Percentiles rank a stretch among this genome's conserved stretches.
Conservation (phyloP, 441 rosid species). For the Syzygium syzygioides region DNA sequence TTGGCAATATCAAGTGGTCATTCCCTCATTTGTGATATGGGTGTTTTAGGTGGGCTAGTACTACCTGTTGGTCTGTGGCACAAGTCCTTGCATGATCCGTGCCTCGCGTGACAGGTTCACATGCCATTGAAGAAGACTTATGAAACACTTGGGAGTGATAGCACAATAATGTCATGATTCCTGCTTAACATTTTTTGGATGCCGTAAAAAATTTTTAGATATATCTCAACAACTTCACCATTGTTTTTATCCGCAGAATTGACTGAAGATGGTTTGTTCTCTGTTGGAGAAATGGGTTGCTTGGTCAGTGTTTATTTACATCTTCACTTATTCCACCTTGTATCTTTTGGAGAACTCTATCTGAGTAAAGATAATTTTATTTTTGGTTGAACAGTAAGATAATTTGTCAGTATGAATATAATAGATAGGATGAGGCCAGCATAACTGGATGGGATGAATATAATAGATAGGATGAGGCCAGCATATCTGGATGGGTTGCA, state of each 20-base stretch:
- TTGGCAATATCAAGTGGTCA: background rate
- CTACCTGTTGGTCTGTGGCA: conserved; percentile 93
- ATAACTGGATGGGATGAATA: background rate
- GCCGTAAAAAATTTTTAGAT: background rate
- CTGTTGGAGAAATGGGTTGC: conserved; percentile 98
- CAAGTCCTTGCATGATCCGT: conserved; percentile 95
- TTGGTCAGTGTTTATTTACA: conserved; percentile 43
- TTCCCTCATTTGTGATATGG: conserved; percentile 1
- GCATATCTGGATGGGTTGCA: background rate
- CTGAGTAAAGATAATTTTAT: background rate
- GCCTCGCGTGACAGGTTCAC: conserved; percentile 92
- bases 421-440: background rate
- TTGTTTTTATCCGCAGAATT: conserved; percentile 49
- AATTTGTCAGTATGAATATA: background rate
- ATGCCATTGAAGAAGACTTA: conserved; percentile 77
- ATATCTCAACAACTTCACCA: background rate
- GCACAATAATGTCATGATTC: conserved; percentile 33
- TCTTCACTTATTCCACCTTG: background rate
- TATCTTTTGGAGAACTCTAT: background rate
- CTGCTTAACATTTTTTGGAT: background rate
- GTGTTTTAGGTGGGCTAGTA: conserved; percentile 76
- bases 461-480: background rate
- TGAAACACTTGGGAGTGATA: conserved; percentile 87
- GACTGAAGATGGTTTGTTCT: conserved; percentile 93
- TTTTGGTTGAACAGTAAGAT: background rate